phyloP scores from a whole-genome alignment of 2,329 filamentous ascomycete species.

The Alternaria arbusti region DNA sequence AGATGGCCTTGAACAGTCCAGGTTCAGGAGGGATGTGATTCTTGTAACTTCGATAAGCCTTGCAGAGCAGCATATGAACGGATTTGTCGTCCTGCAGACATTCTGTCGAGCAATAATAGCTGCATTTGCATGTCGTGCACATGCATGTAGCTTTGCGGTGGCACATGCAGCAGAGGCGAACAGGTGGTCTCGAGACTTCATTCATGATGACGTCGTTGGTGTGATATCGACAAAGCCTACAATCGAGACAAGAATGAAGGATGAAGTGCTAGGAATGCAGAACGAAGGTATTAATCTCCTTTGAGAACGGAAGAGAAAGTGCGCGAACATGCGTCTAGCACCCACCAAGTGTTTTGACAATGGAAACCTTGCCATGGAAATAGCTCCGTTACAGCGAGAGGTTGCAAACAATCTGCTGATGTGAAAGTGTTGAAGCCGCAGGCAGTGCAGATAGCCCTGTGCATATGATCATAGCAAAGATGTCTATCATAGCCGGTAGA shows the following conservation, averaged over 20 bases:
- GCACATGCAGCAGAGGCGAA: background rate
- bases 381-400: background rate
- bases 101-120: background rate
- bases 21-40: background rate
- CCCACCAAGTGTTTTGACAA: background rate
- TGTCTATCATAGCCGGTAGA: conserved; percentile 8
- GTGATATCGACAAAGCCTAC: background rate
- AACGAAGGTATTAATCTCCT: background rate
- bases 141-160: background rate
- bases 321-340: background rate
- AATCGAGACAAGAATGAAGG: background rate
- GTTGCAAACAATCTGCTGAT: background rate
- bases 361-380: background rate
- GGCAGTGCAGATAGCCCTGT: background rate
- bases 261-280: background rate
- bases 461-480: background rate
- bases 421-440: background rate
- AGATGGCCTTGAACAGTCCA: background rate
- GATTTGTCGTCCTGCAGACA: background rate
- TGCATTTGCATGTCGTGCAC: background rate
- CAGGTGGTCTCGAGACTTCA: background rate
- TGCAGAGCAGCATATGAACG: background rate
- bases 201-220: background rate
- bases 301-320: background rate
- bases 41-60: background rate